These are phyloP conservation scores for Nannizziopsis barbatae DNA, from an alignment of 2,329 filamentous ascomycete genomes.

Conservation along the genomic window DNA sequence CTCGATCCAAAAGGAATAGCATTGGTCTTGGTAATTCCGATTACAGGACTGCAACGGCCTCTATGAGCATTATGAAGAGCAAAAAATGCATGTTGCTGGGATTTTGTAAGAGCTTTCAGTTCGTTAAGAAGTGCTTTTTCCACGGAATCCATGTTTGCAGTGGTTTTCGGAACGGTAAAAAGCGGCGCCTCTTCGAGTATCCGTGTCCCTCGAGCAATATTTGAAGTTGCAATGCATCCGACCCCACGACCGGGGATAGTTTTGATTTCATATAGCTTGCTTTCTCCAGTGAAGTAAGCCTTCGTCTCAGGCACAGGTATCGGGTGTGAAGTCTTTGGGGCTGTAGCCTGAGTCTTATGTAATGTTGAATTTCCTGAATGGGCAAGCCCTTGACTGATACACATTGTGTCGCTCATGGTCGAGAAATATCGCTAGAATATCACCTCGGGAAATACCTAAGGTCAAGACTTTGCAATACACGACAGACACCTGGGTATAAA, in stretches of 20 bases:
- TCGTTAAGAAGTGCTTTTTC: conserved; percentile 6
- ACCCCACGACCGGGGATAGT: conserved; percentile 7
- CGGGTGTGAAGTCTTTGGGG: no score
- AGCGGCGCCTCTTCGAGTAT: conserved; percentile 13
- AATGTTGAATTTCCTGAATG: no score
- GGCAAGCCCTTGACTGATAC: no score
- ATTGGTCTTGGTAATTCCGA: conserved; percentile 13
- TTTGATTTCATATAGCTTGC: neutral
- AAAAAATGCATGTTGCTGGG: conserved; percentile 10
- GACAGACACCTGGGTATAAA: no score
- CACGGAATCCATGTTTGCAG: neutral
- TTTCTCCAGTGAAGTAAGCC: no score
- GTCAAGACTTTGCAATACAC: no score
- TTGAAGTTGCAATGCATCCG: conserved; percentile 10
- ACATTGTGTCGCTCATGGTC: no score
- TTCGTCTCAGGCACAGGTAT: no score
- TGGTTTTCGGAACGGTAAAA: conserved; percentile 7
- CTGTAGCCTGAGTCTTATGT: no score
- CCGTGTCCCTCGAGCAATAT: conserved; percentile 13
- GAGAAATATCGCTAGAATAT: no score
- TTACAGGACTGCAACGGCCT: conserved; percentile 7
- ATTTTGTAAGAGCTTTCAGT: conserved; percentile 8
- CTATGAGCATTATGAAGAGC: conserved; percentile 12
- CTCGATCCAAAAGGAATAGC: conserved; percentile 11
- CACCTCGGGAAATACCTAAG: no score